Evolutionary conservation across 768 basidiomycete species (phyloP), one percentile per base, ranked within the genome.

Genomic region (Tephrocybe sp.): DNA sequence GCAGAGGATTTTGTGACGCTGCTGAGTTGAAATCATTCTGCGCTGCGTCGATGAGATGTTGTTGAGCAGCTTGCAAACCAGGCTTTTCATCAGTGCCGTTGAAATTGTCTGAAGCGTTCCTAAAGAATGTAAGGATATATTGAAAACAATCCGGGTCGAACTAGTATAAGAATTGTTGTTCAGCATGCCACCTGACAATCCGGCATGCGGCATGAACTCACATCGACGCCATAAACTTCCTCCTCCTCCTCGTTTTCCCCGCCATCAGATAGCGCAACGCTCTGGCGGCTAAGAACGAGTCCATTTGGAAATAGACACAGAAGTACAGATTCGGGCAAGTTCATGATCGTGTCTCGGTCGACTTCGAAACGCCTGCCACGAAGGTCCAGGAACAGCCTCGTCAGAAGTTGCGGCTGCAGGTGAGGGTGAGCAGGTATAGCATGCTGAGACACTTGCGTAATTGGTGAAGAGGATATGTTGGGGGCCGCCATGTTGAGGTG

Each of bases 221-320:
- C 96, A 66, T 98, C 96, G 63, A 98, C 95, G 32, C 80, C 90
- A 67, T 97, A 98, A 21, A 98, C 84, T 62, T 98, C 94, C 63
- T 96, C 95, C 58, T 90, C 90, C 41, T 90, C 89, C 35, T 82
- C 84, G 53, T 81, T 80, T 32, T 84, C 88, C 22, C 83, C 87
- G 18, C 83, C 86, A 49, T 87, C 89, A 6, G 83, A 82, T 47
- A 89, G 70, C 15, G 85, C 85, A 7, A 81, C 79, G 52, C 87
- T 89, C 63, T 95, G 91, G 53, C 94, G 78, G 64, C 88, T 93
- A 46, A 98, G 78, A 31, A 98, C 93, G 52, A 98, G 83, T 16
- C 96, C 97, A 62, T 98, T 98, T 9, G 97, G 97, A 64, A 98
- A 99, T 54, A 99, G 77, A 68, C 95, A 98, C 30, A 99, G 75